Base-by-base conservation (phyloP, 1,284 basidiomycete species). In the Caloboletus firmus region DNA sequence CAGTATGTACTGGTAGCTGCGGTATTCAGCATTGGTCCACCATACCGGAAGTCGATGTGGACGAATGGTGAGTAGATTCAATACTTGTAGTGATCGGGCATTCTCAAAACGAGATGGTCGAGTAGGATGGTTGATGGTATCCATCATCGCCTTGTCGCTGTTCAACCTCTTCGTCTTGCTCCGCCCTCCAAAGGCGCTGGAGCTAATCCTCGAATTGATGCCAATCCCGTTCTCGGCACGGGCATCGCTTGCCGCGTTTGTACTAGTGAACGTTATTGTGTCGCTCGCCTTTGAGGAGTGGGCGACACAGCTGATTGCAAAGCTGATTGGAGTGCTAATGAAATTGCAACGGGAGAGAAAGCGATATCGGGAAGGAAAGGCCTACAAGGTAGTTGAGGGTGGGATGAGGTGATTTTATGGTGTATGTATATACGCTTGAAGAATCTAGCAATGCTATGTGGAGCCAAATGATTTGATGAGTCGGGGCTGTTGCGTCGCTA, bases 1-100 rank as follows among this genome's bases (percentile, higher is more conserved):
- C 97, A 99, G 75, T 99, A 99, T 73, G 93, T 99, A 62, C 79
- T 98, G 39, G 93, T 98, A 9, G 96, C 95, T 12, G 95, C 89
- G 1, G 93, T 98, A 0, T 99, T 99, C 76, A 95, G 91, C 69
- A 98, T 98, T 60, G 97, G 97, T 0, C 95, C 95, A 12, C 97
- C 97, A 2, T 99, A 96, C 73, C 85, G 97, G 50, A 89, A 91
- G 72, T 84, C 94, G 15, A 93, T 99, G 79, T 96, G 90, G 82
- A 93, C 95, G 9, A 99, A 99, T 69, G 84, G 94, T 93, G 68
- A 60, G 85, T 69, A 28, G 30, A 45, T 48, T 40, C 1, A 45
- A 35, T 52, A 41, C 34, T 50, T 30, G 37, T 54, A 7, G 30
- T 45, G 36, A 43, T 20, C 0, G 11, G 15, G 1, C 4, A 24